These are phyloP conservation scores for Ophiocordyceps camponoti-rufipedis DNA, from an alignment of 2,329 filamentous ascomycete species.

Conservation along the genomic window DNA sequence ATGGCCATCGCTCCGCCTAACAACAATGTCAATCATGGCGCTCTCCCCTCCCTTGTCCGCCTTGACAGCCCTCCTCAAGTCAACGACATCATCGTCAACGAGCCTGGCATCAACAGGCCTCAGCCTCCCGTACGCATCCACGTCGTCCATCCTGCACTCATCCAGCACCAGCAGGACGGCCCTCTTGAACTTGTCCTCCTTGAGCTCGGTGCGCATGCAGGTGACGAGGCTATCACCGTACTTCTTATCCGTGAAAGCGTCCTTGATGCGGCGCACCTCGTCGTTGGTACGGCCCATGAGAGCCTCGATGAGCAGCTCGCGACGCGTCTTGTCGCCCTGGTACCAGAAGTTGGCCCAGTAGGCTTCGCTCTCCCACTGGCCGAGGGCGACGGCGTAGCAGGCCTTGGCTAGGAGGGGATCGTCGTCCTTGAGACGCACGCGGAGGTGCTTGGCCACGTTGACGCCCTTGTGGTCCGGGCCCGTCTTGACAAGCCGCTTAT, in stretches of 20 bases:
- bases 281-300: slow-evolving; percentile 78
- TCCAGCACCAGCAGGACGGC: slow-evolving; percentile 74
- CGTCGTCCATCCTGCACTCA: slow-evolving; percentile 67
- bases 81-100: slow-evolving; percentile 53
- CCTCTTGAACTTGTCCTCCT: slow-evolving; percentile 89
- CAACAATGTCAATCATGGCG: slow-evolving; percentile 70
- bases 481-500: slow-evolving; percentile 78
- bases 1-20: slow-evolving; percentile 65
- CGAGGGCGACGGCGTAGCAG: slow-evolving; percentile 76
- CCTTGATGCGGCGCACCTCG: slow-evolving; percentile 78
- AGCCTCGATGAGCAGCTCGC: slow-evolving; percentile 81
- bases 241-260: slow-evolving; percentile 78
- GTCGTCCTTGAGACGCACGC: slow-evolving; percentile 54
- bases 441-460: slow-evolving; percentile 75
- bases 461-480: slow-evolving; percentile 56
- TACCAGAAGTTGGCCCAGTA: slow-evolving; percentile 99
- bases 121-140: slow-evolving; percentile 41
- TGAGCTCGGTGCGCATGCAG: slow-evolving; percentile 85
- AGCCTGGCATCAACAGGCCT: slow-evolving; percentile 38
- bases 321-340: slow-evolving; percentile 65
- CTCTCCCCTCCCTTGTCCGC: slow-evolving; percentile 70
- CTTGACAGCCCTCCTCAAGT: slow-evolving; percentile 48
- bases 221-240: slow-evolving; percentile 64
- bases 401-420: slow-evolving; percentile 71
- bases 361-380: slow-evolving; percentile 79